phyloP scores from a whole-genome alignment of 257 asterid species.

The Linaria vulgaris region DNA sequence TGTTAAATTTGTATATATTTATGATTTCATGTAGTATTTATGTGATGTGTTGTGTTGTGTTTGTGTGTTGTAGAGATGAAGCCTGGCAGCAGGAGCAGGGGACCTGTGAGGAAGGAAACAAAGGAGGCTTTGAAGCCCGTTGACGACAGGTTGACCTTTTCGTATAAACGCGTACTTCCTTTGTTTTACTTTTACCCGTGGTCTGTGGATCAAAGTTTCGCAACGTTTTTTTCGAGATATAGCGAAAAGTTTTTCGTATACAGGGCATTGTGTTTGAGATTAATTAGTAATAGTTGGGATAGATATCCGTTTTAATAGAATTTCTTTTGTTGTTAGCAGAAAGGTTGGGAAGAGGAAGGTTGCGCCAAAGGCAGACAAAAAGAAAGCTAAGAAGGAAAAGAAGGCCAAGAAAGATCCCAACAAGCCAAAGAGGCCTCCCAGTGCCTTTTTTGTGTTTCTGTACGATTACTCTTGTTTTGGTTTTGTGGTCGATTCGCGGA shows the following conservation, averaged over 20 bases:
- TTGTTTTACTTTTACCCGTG: too few species aligned
- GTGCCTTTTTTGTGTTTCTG: slow-evolving; percentile 98
- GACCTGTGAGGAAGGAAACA: slow-evolving; percentile 58
- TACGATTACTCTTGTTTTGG: slow-evolving; percentile 33
- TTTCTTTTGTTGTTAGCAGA: slow-evolving; percentile 65
- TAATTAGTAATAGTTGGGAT: slow-evolving; percentile 8
- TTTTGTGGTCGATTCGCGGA: neutral
- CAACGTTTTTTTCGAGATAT: too few species aligned
- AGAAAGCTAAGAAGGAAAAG: slow-evolving; percentile 51
- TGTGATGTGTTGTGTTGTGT: too few species aligned
- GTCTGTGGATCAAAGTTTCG: too few species aligned
- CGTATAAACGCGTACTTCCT: too few species aligned
- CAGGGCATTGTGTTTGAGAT: too few species aligned
- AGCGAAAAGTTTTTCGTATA: too few species aligned
- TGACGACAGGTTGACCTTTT: slow-evolving; percentile 54
- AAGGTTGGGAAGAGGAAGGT: slow-evolving; percentile 88
- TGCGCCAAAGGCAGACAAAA: slow-evolving; percentile 44
- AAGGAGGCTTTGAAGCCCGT: slow-evolving; percentile 75
- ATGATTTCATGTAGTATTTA: too few species aligned
- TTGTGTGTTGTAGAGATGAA: slow-evolving; percentile 51
- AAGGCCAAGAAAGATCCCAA: slow-evolving; percentile 82
- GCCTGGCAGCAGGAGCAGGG: slow-evolving; percentile 67
- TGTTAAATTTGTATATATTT: neutral
- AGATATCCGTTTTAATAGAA: slow-evolving; percentile 25
- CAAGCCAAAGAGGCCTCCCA: slow-evolving; percentile 96